These are phyloP conservation scores for Phoma sp. DNA, from an alignment of 2,329 filamentous ascomycete species.

Conservation along the genomic window DNA sequence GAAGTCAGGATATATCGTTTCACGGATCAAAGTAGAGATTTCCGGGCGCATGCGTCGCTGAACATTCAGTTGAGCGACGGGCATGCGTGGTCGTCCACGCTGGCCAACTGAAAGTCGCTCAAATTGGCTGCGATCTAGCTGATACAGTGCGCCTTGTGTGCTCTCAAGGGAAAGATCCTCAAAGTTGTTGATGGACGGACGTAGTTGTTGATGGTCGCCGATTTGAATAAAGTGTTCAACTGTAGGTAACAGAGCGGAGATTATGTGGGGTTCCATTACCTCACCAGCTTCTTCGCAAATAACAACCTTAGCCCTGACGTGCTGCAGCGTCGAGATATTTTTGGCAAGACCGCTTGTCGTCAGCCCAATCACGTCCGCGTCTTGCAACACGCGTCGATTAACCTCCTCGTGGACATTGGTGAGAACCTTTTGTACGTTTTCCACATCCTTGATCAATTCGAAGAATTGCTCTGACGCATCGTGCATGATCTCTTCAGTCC, in stretches of 20 bases:
- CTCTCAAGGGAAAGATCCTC: slow-evolving; percentile 61
- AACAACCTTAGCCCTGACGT: slow-evolving; percentile 63
- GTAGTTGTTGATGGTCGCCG: slow-evolving; percentile 69
- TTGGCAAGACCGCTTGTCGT: slow-evolving; percentile 69
- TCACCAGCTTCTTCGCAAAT: slow-evolving; percentile 75
- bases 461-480: too few relatives aligned
- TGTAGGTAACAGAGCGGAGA: slow-evolving; percentile 66
- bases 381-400: slow-evolving; percentile 48
- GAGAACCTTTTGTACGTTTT: too few relatives aligned
- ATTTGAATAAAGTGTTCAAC: slow-evolving; percentile 70
- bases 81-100: slow-evolving; percentile 29
- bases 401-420: too few relatives aligned
- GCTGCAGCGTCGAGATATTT: slow-evolving; percentile 58
- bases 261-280: slow-evolving; percentile 68
- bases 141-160: slow-evolving; percentile 57
- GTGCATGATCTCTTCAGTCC: too few relatives aligned
- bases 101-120: slow-evolving; percentile 61
- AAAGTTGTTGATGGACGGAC: slow-evolving; percentile 65
- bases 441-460: too few relatives aligned
- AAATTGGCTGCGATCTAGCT: slow-evolving; percentile 67
- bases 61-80: slow-evolving; percentile 55
- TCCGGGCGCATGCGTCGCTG: slow-evolving; percentile 72
- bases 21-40: slow-evolving; percentile 66
- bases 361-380: slow-evolving; percentile 63
- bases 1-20: slow-evolving; percentile 65